These are phyloP conservation scores for Fraxinus velutina DNA, from an alignment of 305 asterid species.

Conservation along the genomic window DNA sequence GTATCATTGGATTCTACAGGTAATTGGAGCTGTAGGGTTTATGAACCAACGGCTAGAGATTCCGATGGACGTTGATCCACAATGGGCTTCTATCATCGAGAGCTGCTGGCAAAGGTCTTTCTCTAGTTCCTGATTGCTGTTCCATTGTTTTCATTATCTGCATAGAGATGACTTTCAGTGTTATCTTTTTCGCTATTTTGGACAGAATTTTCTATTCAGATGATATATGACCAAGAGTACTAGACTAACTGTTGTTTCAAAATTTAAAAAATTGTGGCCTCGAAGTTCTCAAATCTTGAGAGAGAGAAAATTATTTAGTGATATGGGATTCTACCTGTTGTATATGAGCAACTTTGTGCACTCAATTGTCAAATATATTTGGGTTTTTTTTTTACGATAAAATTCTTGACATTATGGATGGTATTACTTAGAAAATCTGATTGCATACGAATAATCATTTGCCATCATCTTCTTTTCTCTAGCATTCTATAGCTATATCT, in stretches of 20 bases:
- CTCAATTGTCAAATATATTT: neutral
- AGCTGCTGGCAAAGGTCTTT: slow-evolving; percentile 73
- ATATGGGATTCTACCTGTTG: neutral
- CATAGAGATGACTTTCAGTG: neutral
- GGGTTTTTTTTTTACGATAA: neutral
- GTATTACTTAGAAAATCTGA: neutral
- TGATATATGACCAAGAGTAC: neutral
- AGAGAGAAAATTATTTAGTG: neutral
- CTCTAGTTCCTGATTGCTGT: neutral
- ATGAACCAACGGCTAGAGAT: slow-evolving; percentile 87
- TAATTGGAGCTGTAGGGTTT: slow-evolving; percentile 93
- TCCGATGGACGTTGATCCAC: slow-evolving; percentile 72
- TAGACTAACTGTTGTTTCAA: neutral
- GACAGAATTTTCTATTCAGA: neutral
- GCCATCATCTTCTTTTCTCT: neutral
- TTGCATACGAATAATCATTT: neutral
- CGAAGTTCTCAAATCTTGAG: neutral
- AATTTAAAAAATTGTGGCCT: neutral
- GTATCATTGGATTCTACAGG: slow-evolving; percentile 40
- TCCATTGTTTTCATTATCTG: neutral
- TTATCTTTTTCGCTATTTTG: neutral
- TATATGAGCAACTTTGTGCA: neutral
- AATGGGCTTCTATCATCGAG: slow-evolving; percentile 82
- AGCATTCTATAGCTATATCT: neutral
- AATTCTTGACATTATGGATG: neutral